Evolutionary conservation across 176 grass and related monocot genomes (phyloP).

Genomic region (Avena eriantha): DNA sequence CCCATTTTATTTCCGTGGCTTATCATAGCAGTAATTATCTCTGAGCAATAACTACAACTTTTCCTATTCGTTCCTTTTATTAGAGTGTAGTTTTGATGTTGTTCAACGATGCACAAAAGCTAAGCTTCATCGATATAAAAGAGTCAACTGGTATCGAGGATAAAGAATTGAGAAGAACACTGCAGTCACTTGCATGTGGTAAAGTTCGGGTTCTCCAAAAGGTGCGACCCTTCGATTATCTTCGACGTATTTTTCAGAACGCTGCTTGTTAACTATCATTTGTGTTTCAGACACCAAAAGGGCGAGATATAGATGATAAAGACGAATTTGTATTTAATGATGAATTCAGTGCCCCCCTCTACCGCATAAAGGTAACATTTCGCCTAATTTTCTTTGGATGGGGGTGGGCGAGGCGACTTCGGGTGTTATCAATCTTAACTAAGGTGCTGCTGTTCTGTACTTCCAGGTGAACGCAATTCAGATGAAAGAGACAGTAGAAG

Average conservation of each 20-base stretch:
- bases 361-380: slow-evolving; percentile 91
- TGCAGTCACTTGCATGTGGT: slow-evolving; percentile 98
- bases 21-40: slow-evolving; percentile 30
- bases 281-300: slow-evolving; percentile 87
- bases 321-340: slow-evolving; percentile 95
- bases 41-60: slow-evolving; percentile 11
- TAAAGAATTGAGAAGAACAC: slow-evolving; percentile 98
- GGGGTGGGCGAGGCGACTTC: not conserved
- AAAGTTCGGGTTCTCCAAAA: slow-evolving; percentile 99
- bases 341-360: slow-evolving; percentile 90
- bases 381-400: not conserved
- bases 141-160: slow-evolving; percentile 95
- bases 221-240: slow-evolving; percentile 54
- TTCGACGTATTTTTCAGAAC: slow-evolving; percentile 34
- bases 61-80: slow-evolving; percentile 31
- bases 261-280: slow-evolving; percentile 37
- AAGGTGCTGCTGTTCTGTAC: slow-evolving; percentile 35
- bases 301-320: slow-evolving; percentile 90
- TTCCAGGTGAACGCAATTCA: slow-evolving; percentile 99
- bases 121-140: slow-evolving; percentile 91
- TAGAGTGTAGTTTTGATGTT: slow-evolving; percentile 97
- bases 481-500: slow-evolving; percentile 99
- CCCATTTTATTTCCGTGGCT: slow-evolving; percentile 3
- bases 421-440: slow-evolving; percentile 37
- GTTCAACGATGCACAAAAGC: slow-evolving; percentile 94